phyloP scores from a whole-genome alignment of 1,284 basidiomycete species.

The Coriolopsis trogii region DNA sequence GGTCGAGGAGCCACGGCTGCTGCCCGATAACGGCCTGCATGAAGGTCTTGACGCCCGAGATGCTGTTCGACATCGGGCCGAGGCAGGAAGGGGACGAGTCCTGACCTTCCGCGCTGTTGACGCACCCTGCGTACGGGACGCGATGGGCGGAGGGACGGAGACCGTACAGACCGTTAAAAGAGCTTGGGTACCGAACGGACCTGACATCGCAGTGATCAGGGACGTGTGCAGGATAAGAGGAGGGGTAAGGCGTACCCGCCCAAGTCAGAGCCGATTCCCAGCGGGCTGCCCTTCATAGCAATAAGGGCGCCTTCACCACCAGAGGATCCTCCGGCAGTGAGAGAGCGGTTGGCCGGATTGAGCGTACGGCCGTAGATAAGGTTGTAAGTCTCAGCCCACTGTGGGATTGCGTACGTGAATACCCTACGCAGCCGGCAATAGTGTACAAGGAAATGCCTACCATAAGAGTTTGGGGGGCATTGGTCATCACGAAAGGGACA shows the following conservation, averaged over 20 bases:
- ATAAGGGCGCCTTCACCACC: slow-evolving; percentile 63
- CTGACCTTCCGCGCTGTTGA: slow-evolving; percentile 27
- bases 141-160: slow-evolving; percentile 60
- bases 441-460: slow-evolving; percentile 15
- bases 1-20: slow-evolving; percentile 27
- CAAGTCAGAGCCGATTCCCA: slow-evolving; percentile 76
- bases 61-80: slow-evolving; percentile 26
- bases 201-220: slow-evolving; percentile 36
- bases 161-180: slow-evolving; percentile 82
- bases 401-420: background rate
- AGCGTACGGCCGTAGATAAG: slow-evolving; percentile 50
- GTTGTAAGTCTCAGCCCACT: slow-evolving; percentile 46
- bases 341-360: slow-evolving; percentile 53
- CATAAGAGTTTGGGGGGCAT: slow-evolving; percentile 78
- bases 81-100: slow-evolving; percentile 21
- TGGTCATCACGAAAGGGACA: slow-evolving; percentile 70
- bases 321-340: slow-evolving; percentile 56
- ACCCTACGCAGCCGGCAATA: no score
- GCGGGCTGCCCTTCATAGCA: slow-evolving; percentile 61
- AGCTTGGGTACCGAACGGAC: slow-evolving; percentile 72
- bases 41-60: slow-evolving; percentile 26
- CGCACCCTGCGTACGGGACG: slow-evolving; percentile 25
- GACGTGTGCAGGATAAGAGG: slow-evolving; percentile 38
- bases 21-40: slow-evolving; percentile 21
- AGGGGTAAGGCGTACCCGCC: slow-evolving; percentile 52